A percentile compares a stretch with the other conserved stretches of the same genome.
phyloP scores from a whole-genome alignment of 192 early-diverging fungal genomes.

The Coemansia erecta region DNA sequence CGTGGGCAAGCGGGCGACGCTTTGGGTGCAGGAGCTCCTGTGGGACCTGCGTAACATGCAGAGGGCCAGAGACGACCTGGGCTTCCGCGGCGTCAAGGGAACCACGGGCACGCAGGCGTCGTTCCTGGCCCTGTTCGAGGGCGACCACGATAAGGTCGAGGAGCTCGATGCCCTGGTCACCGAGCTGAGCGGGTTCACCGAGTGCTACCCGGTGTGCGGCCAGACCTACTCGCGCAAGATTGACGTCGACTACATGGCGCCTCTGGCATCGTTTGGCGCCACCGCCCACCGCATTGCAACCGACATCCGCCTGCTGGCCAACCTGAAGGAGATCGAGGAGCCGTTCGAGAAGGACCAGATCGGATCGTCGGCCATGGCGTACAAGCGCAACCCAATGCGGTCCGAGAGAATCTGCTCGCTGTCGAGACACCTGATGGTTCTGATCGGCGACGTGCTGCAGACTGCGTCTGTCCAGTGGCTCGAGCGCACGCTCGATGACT shows the following conservation, averaged over 20 bases:
- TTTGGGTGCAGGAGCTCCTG: constrained; percentile 96
- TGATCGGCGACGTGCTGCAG: constrained; percentile 81
- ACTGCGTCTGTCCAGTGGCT: constrained; percentile 96
- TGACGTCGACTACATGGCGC: constrained; percentile 85
- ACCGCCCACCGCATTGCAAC: constrained; percentile 96
- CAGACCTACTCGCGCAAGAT: constrained; percentile 99
- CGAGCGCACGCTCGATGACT: constrained; percentile 97
- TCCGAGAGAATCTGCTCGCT: constrained; percentile 96
- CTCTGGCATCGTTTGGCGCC: constrained; percentile 89
- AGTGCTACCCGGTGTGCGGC: constrained; percentile 87
- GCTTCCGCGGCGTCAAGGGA: constrained; percentile 96
- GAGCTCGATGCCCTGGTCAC: constrained; percentile 87
- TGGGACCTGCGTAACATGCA: constrained; percentile 95
- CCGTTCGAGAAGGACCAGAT: constrained; percentile 99
- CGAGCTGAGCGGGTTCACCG: constrained; percentile 79
- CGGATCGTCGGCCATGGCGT: constrained; percentile 97
- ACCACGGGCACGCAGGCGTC: constrained; percentile 99
- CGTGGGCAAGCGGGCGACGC: constrained; percentile 92
- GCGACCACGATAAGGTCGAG: constrained; percentile 92
- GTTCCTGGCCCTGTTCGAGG: constrained; percentile 92
- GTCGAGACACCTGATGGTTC: constrained; percentile 89
- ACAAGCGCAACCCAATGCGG: constrained; percentile 99
- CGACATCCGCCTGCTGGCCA: constrained; percentile 92
- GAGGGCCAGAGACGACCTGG: constrained; percentile 82
- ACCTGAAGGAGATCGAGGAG: constrained; percentile 98